Evolutionary conservation across 257 asterid genomes (phyloP), one percentile per base, ranked within the genome.

Genomic region (Paraleonurus japonicus): DNA sequence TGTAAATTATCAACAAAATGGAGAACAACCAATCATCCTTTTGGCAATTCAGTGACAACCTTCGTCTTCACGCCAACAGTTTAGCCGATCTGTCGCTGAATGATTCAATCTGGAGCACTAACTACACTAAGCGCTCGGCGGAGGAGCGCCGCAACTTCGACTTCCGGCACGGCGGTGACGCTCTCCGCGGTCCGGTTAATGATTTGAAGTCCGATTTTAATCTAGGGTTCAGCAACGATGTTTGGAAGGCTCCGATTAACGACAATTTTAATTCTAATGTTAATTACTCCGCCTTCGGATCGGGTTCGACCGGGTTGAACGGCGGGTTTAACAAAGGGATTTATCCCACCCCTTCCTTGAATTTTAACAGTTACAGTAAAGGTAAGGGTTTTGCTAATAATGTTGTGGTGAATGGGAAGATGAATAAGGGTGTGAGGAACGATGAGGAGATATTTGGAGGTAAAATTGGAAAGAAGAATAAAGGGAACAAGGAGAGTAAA

Each of bases 1-100:
- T 47, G 22, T n/a, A 4, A 47, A 47, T 5, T 4, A 3, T n/a
- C 54, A 47, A n/a, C 22, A 16, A 47, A 53, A 91, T 92, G 98
- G 95, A 91, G 68, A 86, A 75, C 45, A 85, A 81, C 26, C 93
- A 92, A 67, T 90, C 96, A 0, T 84, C 95, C 5, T 95, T 95
- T 78, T 85, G 92, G 90, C 98, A 95, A 59, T 95, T 95, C 88
- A 90, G 99, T 71, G 99, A 95, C 57, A 82, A 89, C 51, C 95
- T 95, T n/a, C 97, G 98, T 28, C 75, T 85, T 1, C 96, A 95
- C 51, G 79, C 86, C 24, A 79, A 73, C 78, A 83, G 26, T 19
- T 77, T 94, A 11, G 80, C 90, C 2, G 82, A 84, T 79, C 90
- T 95, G 3, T 92, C 97, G 3, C 78, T 95, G 33, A 92, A 89